Evolutionary conservation across 1,139 yeast genomes (phyloP).

Genomic region (Blastobotrys malaysiensis): DNA sequence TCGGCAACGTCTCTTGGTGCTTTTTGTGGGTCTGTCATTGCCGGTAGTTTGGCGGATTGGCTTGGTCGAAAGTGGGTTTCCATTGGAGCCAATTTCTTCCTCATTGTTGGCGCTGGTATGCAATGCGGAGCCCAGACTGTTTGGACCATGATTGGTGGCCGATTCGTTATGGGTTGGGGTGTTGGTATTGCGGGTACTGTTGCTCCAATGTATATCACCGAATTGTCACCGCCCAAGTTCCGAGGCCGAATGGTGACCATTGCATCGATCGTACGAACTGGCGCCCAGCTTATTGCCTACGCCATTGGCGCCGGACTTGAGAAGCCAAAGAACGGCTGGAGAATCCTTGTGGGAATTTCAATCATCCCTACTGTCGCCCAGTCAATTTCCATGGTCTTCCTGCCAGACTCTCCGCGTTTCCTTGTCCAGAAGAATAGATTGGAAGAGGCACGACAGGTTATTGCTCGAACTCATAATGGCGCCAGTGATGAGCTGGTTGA

Average conservation of each 20-base stretch:
- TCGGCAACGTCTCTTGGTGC: conserved; percentile 97
- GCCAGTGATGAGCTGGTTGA: conserved; percentile 26
- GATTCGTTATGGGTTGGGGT: conserved; percentile 91
- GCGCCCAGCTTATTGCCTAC: conserved; percentile 90
- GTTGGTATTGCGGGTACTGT: conserved; percentile 91
- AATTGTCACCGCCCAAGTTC: conserved; percentile 85
- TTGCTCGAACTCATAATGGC: conserved; percentile 43
- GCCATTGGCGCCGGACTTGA: conserved; percentile 89
- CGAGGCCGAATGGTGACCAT: conserved; percentile 65
- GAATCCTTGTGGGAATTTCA: conserved; percentile 84
- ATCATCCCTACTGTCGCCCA: conserved; percentile 82
- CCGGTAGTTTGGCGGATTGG: conserved; percentile 75
- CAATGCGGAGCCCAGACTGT: conserved; percentile 75
- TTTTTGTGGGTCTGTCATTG: conserved; percentile 63
- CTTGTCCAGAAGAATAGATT: conserved; percentile 64
- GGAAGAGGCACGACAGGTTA: conserved; percentile 64
- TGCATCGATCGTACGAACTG: conserved; percentile 71
- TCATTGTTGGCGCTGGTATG: conserved; percentile 74
- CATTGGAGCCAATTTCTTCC: conserved; percentile 71
- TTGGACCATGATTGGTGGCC: conserved; percentile 89
- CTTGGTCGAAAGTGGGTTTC: conserved; percentile 79
- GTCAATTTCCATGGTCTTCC: conserved; percentile 66
- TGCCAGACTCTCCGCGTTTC: conserved; percentile 94
- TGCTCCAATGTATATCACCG: conserved; percentile 86
- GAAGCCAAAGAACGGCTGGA: conserved; percentile 71